Base-by-base conservation (phyloP, 441 rosid genomes). In the Monsonia emarginata region DNA sequence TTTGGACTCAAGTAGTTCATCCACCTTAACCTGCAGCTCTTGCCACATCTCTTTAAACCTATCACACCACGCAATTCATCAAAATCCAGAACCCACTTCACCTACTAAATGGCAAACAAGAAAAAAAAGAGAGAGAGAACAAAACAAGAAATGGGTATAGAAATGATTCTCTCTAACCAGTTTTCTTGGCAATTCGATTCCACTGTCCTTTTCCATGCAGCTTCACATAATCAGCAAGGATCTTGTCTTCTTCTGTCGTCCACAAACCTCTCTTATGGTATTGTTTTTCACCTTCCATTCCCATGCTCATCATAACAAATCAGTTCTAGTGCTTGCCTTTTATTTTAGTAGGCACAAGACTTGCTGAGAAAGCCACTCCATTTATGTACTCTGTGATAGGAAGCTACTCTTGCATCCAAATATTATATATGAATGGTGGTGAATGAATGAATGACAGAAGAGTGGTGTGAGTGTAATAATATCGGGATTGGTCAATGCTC, bases 181-280 rank as follows among this genome's bases (percentile, higher is more conserved):
- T 82, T 62, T 75, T 84, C 71, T 81, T 84, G 70, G 83, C 77
- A 44, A 83, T 79, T 22, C 76, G 74, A 57, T 83, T 83, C 88
- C 91, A 86, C 9, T 79, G 81, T 60, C 91, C 86, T 75, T 72
- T 72, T 52, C 88, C 88, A 65, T 84, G 82, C 63, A 72, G 58
- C 50, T 78, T 71, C 11, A 86, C 85, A 63, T 83, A 80, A 65
- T 83, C 91, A 70, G 65, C 71, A 46, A 83, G 87, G 61, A 83
- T 58, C 79, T 80, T 80, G 78, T 84, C 87, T 79, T 84, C 91
- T 72, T 86, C 87, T 21, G 54, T 77, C 11, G 86, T 77, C 91
- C 88, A 84, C 38, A 81, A 70, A 40, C 91, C 87, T 74, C 80
- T 81, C 80, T 78, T 86, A 70, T 78, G 57, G 18, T 50, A 78